Evolutionary conservation across 768 basidiomycete genomes (phyloP).

Genomic region (Mycena crocata): DNA sequence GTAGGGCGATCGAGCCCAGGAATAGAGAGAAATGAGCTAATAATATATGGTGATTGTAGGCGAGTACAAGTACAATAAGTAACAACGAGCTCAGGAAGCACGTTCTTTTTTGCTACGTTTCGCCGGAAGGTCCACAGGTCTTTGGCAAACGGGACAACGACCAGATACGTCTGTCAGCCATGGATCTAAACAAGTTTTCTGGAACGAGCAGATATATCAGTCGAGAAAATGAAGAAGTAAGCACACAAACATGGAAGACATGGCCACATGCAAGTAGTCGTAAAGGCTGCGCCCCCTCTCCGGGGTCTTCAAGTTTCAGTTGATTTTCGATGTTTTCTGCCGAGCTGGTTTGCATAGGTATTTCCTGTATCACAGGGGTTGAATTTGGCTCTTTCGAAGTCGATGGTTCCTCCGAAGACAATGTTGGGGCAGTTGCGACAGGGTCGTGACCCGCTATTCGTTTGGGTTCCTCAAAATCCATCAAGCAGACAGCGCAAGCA

Average conservation of each 20-base stretch:
- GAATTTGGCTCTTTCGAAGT: too few relatives aligned
- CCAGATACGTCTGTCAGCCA: conserved; percentile 90
- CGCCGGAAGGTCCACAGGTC: conserved; percentile 68
- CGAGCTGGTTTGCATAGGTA: conserved; percentile 45
- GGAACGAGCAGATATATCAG: conserved; percentile 23
- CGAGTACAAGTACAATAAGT: conserved; percentile 25
- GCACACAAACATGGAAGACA: conserved; percentile 84
- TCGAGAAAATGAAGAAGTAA: conserved; percentile 10
- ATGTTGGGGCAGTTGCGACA: conserved; percentile 6
- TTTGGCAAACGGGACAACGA: conserved; percentile 89
- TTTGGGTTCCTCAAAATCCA: conserved; percentile 85
- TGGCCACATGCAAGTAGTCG: conserved; percentile 84
- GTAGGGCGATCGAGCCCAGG: too few relatives aligned
- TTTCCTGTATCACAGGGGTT: conserved; percentile 38
- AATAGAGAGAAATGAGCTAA: conserved; percentile 9
- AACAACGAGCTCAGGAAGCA: background rate
- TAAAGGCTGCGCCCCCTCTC: conserved; percentile 81
- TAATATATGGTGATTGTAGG: conserved; percentile 26
- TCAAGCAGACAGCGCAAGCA: conserved; percentile 64
- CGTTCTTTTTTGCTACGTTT: conserved; percentile 49
- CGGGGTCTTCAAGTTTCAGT: conserved; percentile 74
- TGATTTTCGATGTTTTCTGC: conserved; percentile 55
- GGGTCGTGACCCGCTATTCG: conserved; percentile 39
- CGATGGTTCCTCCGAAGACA: conserved; percentile 13
- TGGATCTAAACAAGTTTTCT: conserved; percentile 92